phyloP scores from a whole-genome alignment of 2,329 filamentous ascomycete genomes.

The Colletotrichum sp. region DNA sequence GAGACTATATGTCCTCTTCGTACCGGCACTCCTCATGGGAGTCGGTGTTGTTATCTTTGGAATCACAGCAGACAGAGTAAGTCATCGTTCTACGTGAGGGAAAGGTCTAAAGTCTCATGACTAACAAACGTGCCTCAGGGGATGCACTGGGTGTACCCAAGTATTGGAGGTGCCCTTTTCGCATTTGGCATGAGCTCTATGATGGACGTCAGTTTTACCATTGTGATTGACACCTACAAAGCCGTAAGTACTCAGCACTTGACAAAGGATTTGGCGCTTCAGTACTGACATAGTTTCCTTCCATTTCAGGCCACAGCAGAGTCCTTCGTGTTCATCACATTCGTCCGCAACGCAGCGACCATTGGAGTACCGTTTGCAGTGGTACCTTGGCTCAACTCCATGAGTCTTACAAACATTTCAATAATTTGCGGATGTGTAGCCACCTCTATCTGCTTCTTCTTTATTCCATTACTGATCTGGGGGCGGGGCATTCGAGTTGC shows the following conservation, averaged over 20 bases:
- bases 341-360: neutral
- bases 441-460: neutral
- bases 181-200: conserved; percentile 43
- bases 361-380: neutral
- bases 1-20: conserved; percentile 33
- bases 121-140: conserved; percentile 30
- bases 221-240: neutral
- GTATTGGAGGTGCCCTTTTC: conserved; percentile 38
- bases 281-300: neutral
- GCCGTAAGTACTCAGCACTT: neutral
- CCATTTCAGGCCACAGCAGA: neutral
- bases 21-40: conserved; percentile 34
- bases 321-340: neutral
- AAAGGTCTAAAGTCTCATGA: rapidly evolving
- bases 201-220: conserved; percentile 31
- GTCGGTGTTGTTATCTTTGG: conserved; percentile 46
- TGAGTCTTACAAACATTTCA: neutral
- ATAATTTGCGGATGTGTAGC: neutral
- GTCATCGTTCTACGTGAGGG: conserved; percentile 4
- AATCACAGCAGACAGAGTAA: conserved; percentile 16
- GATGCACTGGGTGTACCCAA: conserved; percentile 47
- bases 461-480: neutral
- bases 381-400: neutral
- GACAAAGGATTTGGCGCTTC: rapidly evolving
- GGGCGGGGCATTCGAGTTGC: neutral